These are phyloP conservation scores for Bondarzewia mesenterica DNA, from an alignment of 1,284 basidiomycete genomes.

Conservation along the genomic window DNA sequence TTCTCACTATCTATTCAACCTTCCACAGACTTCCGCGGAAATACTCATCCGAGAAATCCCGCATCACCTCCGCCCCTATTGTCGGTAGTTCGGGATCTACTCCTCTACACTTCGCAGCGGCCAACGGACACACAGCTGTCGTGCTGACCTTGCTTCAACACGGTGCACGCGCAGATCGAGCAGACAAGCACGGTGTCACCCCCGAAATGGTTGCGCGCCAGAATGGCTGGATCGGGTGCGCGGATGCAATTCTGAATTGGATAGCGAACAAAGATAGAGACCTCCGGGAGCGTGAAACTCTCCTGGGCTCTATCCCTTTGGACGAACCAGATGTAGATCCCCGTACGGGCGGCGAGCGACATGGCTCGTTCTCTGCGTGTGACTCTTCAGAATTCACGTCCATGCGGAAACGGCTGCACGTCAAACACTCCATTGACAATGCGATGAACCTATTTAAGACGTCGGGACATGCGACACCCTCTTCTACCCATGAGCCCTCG, in stretches of 20 bases:
- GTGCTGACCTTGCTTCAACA: conserved; percentile 71
- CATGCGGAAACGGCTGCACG: conserved; percentile 32
- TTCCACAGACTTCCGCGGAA: not conserved
- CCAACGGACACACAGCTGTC: conserved; percentile 77
- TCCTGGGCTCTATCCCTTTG: not conserved
- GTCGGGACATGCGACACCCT: not conserved
- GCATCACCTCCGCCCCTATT: conserved; percentile 76
- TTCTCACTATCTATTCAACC: too few species aligned
- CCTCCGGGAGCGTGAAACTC: conserved; percentile 27
- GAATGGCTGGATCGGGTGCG: conserved; percentile 60
- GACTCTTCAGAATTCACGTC: conserved; percentile 7
- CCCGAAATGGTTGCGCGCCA: conserved; percentile 67
- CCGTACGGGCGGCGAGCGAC: conserved; percentile 1
- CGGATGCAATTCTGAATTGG: conserved; percentile 49
- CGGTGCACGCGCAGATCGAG: conserved; percentile 69
- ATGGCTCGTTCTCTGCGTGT: conserved; percentile 10
- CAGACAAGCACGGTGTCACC: conserved; percentile 84
- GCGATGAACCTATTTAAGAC: conserved; percentile 47
- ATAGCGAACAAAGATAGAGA: conserved; percentile 51
- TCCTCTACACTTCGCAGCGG: conserved; percentile 90
- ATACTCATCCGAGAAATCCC: conserved; percentile 78
- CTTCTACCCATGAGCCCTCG: not conserved
- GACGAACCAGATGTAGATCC: conserved; percentile 3
- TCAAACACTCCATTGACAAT: conserved; percentile 58
- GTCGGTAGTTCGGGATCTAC: conserved; percentile 82